These are phyloP conservation scores for Chrysoporthe deuterocubensis DNA, from an alignment of 2,329 filamentous ascomycete genomes.

Conservation along the genomic window DNA sequence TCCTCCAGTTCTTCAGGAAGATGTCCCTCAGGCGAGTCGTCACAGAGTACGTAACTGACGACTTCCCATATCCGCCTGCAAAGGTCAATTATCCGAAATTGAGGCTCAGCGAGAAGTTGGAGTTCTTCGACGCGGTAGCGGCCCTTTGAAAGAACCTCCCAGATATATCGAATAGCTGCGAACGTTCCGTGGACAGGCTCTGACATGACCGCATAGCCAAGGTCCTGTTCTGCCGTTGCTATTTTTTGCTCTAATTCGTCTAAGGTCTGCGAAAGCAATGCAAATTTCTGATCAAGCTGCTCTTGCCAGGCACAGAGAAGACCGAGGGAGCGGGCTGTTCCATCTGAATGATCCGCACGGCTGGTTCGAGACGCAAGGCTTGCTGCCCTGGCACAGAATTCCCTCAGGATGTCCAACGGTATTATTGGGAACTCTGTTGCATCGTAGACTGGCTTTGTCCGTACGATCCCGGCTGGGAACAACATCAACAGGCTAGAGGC, in stretches of 20 bases:
- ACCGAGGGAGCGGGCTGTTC: conserved; percentile 77
- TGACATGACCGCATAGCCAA: conserved; percentile 68
- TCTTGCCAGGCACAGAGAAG: conserved; percentile 66
- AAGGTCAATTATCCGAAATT: conserved; percentile 60
- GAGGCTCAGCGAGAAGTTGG: conserved; percentile 45
- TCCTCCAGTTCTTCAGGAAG: conserved; percentile 77
- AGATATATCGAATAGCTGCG: conserved; percentile 65
- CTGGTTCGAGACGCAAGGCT: conserved; percentile 70
- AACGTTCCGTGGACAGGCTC: conserved; percentile 73
- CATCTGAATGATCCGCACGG: conserved; percentile 90
- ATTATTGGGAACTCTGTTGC: conserved; percentile 26
- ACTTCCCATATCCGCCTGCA: conserved; percentile 76
- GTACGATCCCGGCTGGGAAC: conserved; percentile 46
- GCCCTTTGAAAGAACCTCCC: conserved; percentile 52
- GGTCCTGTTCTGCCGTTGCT: conserved; percentile 62
- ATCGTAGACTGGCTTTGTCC: conserved; percentile 29
- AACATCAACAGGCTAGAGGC: conserved; percentile 57
- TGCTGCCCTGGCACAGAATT: conserved; percentile 58
- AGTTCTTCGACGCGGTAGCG: conserved; percentile 45
- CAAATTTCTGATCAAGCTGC: conserved; percentile 46
- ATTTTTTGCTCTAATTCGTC: conserved; percentile 68
- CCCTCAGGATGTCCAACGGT: conserved; percentile 43
- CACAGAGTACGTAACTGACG: conserved; percentile 80
- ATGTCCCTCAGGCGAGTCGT: conserved; percentile 93
- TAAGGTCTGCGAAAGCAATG: conserved; percentile 62